phyloP scores from a whole-genome alignment of 176 grass and related monocot species.

The Avena sativa region DNA sequence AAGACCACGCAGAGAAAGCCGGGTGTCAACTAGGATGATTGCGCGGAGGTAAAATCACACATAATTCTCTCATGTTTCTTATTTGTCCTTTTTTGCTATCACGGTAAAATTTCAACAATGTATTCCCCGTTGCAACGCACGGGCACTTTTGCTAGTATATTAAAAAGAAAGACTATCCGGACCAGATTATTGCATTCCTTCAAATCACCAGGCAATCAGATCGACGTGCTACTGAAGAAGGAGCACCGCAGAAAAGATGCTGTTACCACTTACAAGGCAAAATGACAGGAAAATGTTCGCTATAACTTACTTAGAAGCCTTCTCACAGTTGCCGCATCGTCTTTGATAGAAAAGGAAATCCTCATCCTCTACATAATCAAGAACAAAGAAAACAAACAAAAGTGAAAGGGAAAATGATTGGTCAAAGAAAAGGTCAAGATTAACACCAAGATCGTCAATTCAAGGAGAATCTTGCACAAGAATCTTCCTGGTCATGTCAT shows the following conservation, averaged over 20 bases:
- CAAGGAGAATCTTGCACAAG: conserved; percentile 54
- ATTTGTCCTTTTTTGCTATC: too few species aligned
- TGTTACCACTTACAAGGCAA: too few species aligned
- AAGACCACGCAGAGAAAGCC: too few species aligned
- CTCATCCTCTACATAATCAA: not conserved
- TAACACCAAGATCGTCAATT: conserved; percentile 47
- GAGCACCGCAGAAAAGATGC: conserved; percentile 1
- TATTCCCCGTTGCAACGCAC: too few species aligned
- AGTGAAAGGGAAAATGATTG: not conserved
- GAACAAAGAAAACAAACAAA: not conserved
- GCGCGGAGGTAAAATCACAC: too few species aligned
- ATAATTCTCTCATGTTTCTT: too few species aligned
- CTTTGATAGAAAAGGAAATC: not conserved
- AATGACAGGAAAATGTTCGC: too few species aligned
- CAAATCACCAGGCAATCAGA: conserved; percentile 34
- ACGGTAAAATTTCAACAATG: too few species aligned
- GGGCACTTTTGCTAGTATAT: too few species aligned
- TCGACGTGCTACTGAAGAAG: conserved; percentile 39
- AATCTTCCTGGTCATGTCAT: conserved; percentile 49
- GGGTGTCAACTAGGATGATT: too few species aligned
- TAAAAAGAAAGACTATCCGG: not conserved
- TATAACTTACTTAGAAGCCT: not conserved
- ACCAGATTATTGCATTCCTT: conserved; percentile 57
- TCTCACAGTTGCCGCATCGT: not conserved
- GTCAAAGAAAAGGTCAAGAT: conserved; percentile 29